Conservation (phyloP, 2,329 filamentous ascomycete species). For the Chalaropsis ovoidea region DNA sequence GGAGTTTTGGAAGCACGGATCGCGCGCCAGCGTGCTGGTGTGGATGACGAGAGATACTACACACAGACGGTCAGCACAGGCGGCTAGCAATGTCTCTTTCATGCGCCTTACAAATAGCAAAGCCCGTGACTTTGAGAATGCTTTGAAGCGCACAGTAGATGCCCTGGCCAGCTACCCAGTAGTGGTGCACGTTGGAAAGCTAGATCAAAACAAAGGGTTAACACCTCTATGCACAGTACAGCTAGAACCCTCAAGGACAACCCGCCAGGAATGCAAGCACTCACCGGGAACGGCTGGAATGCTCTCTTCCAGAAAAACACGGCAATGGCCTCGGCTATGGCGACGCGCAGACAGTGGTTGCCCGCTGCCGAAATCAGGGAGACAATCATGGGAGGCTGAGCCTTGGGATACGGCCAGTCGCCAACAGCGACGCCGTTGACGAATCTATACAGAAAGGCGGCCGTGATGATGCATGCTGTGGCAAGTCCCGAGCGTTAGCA, state of each 20-base stretch:
- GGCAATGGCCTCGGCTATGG: slow-evolving; percentile 22
- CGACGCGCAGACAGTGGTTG: slow-evolving; percentile 20
- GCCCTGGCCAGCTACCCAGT: slow-evolving; percentile 22
- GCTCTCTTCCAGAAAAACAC: slow-evolving; percentile 25
- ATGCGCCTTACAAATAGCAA: slow-evolving; percentile 22
- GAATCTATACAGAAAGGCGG: slow-evolving; percentile 22
- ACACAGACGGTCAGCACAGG: not conserved
- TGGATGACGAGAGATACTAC: slow-evolving; percentile 23
- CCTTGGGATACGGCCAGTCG: slow-evolving; percentile 23
- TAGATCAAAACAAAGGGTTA: slow-evolving; percentile 11
- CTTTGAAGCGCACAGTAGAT: slow-evolving; percentile 16
- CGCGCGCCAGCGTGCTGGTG: slow-evolving; percentile 22
- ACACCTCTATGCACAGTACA: not conserved
- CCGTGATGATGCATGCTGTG: slow-evolving; percentile 20
- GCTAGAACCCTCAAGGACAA: too few relatives aligned
- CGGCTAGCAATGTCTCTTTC: too few relatives aligned
- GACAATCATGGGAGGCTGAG: slow-evolving; percentile 23
- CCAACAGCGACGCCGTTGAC: slow-evolving; percentile 21
- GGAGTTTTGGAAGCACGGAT: slow-evolving; percentile 24
- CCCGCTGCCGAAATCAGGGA: slow-evolving; percentile 23
- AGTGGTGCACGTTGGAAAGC: slow-evolving; percentile 25
- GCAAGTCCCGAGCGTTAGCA: not conserved
- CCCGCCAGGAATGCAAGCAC: not conserved
- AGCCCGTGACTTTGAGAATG: slow-evolving; percentile 22
- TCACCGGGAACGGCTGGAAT: slow-evolving; percentile 23